Conservation (phyloP, 108 stramenopile species). For the Aureococcus anophagefferens region DNA sequence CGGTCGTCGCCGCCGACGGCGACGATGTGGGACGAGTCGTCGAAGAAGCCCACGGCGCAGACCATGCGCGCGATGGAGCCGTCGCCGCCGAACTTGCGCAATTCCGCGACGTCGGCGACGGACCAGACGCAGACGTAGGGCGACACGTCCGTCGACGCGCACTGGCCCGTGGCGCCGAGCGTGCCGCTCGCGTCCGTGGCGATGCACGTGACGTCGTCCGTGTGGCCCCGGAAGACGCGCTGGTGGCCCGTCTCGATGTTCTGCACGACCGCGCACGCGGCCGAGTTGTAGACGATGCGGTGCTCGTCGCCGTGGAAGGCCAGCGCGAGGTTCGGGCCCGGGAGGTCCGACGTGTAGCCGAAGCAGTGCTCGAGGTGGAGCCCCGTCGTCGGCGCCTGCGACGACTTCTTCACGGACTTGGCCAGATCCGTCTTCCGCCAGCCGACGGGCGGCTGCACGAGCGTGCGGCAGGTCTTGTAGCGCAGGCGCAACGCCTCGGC, state of each 20-base stretch:
- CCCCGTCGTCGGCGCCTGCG: background rate
- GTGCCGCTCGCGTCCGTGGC: background rate
- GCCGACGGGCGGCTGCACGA: background rate
- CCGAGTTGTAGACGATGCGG: slow-evolving; percentile 7
- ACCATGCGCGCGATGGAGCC: slow-evolving; percentile 14
- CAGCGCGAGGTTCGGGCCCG: slow-evolving; percentile 6
- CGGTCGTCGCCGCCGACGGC: slow-evolving; percentile 16
- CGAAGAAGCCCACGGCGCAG: background rate
- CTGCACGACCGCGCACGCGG: slow-evolving; percentile 12
- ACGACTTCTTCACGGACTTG: background rate
- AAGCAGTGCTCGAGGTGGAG: background rate
- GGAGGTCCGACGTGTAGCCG: background rate
- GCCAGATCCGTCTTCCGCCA: background rate
- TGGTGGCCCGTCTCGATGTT: slow-evolving; percentile 3
- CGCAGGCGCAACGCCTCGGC: background rate
- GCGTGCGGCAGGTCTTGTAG: background rate
- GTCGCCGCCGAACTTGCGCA: slow-evolving; percentile 4
- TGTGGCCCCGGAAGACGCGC: slow-evolving; percentile 12
- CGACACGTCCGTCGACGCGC: background rate
- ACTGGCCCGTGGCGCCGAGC: slow-evolving; percentile 13
- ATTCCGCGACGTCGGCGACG: background rate
- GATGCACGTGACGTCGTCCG: slow-evolving; percentile 8
- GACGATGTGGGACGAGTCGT: slow-evolving; percentile 1
- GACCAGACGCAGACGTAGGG: slow-evolving; percentile 14
- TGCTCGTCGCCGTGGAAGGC: background rate